Evolutionary conservation across 2,329 filamentous ascomycete species (phyloP).

Genomic region (Cercospora sp.): DNA sequence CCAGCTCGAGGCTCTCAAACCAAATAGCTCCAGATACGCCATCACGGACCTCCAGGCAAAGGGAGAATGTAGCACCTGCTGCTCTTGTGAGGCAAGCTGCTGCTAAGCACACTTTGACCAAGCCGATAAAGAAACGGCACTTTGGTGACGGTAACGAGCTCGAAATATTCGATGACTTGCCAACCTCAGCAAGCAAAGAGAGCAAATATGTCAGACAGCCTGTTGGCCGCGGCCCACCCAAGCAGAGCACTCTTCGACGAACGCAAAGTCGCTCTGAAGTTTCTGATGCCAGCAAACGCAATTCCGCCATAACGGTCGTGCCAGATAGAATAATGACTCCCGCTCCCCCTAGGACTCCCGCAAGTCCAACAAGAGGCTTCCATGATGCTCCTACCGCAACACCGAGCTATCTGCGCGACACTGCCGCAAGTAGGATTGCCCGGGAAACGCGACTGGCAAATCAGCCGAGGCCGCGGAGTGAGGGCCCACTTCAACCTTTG

Average conservation of each 20-base stretch:
- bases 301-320: constrained; percentile 27
- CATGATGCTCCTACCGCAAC: constrained; percentile 48
- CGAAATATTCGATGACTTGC: constrained; percentile 90
- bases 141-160: constrained; percentile 93
- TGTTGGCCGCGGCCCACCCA: constrained; percentile 65
- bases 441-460: constrained; percentile 56
- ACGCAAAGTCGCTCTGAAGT: constrained; percentile 36
- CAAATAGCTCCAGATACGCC: constrained; percentile 53
- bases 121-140: constrained; percentile 66
- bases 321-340: constrained; percentile 51
- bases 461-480: constrained; percentile 43
- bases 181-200: constrained; percentile 79
- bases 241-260: constrained; percentile 39
- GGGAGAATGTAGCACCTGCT: constrained; percentile 49
- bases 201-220: constrained; percentile 81
- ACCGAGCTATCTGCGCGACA: constrained; percentile 66
- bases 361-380: constrained; percentile 51
- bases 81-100: constrained; percentile 54
- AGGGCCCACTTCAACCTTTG: constrained; percentile 53
- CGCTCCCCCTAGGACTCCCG: constrained; percentile 52
- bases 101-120: constrained; percentile 70
- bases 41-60: constrained; percentile 42
- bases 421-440: constrained; percentile 64
- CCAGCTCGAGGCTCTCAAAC: constrained; percentile 51
- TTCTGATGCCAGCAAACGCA: constrained; percentile 32